A percentile compares a stretch with the other conserved stretches of the same genome.
These are phyloP conservation scores for Ambrosia trifida DNA, from an alignment of 129 eudicot species.

Conservation along the genomic window DNA sequence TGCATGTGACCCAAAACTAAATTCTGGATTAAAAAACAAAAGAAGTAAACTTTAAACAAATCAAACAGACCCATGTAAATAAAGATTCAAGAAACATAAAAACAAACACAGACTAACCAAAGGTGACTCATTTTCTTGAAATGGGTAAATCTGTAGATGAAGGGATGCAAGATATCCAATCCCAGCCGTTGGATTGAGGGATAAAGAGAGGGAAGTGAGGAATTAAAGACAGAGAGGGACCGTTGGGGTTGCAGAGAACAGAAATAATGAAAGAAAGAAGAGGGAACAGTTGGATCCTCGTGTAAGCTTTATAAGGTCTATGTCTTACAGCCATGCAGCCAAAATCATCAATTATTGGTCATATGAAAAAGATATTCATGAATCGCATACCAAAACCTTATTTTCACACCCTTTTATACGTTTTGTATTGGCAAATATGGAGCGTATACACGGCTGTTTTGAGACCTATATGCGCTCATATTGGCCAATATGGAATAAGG, in stretches of 20 bases:
- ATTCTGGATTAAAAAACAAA: slow-evolving; percentile 11
- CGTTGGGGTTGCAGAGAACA: slow-evolving; percentile 45
- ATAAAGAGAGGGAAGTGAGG: slow-evolving; percentile 35
- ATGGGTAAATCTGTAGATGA: slow-evolving; percentile 26
- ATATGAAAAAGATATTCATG: slow-evolving; percentile 5
- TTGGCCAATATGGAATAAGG: no score
- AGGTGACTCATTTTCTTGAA: slow-evolving; percentile 27
- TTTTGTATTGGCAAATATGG: no score
- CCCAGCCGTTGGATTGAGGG: slow-evolving; percentile 38
- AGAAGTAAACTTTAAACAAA: slow-evolving; percentile 11
- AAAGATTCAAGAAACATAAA: slow-evolving; percentile 26
- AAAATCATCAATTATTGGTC: slow-evolving; percentile 38
- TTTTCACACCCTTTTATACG: no score
- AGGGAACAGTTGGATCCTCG: slow-evolving; percentile 60
- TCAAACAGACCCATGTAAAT: slow-evolving; percentile 23
- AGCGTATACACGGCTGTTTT: no score
- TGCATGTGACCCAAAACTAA: slow-evolving; percentile 10
- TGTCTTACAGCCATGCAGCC: slow-evolving; percentile 70
- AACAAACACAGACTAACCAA: slow-evolving; percentile 40
- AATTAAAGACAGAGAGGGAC: slow-evolving; percentile 23
- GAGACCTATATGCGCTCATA: no score
- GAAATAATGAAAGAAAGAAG: slow-evolving; percentile 43
- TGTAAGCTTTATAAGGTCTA: slow-evolving; percentile 58
- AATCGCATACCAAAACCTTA: no score
- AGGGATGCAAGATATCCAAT: slow-evolving; percentile 12